Percentiles rank a stretch among this genome's conserved stretches.
phyloP scores from a whole-genome alignment of 2,329 filamentous ascomycete species.

The Daldinia sp. region DNA sequence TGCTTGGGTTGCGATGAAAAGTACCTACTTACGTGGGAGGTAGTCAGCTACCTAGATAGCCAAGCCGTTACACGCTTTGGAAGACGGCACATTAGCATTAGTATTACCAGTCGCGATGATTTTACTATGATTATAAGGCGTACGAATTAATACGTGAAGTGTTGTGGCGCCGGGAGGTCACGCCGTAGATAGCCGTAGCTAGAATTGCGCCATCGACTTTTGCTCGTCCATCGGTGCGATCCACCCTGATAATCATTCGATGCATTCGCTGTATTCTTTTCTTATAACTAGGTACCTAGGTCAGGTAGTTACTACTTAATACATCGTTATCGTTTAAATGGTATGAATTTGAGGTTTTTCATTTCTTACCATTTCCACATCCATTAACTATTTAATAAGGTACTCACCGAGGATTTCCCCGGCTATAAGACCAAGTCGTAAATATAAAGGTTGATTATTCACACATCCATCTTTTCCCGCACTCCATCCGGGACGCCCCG shows the following conservation, averaged over 20 bases:
- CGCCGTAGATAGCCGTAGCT: conserved; percentile 9
- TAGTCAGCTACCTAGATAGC: background rate
- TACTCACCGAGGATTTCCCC: background rate
- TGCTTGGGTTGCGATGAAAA: background rate
- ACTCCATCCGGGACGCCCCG: background rate
- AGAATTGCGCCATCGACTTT: conserved; percentile 30
- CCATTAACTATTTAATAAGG: background rate
- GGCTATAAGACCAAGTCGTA: background rate
- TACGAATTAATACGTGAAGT: background rate
- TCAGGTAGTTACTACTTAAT: too few species aligned
- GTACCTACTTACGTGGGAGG: background rate
- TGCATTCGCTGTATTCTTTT: background rate
- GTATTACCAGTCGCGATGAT: background rate
- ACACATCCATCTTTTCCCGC: background rate
- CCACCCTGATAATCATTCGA: conserved; percentile 7
- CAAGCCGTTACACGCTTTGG: too few species aligned
- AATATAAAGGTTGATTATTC: background rate
- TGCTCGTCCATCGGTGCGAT: conserved; percentile 3
- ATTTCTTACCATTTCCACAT: background rate
- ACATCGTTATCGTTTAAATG: background rate
- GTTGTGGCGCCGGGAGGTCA: conserved; percentile 25
- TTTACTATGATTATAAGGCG: background rate
- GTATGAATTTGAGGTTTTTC: background rate
- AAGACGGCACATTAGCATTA: background rate
- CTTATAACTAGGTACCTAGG: background rate